Evolutionary conservation across 179 eudicot genomes (phyloP), one percentile per base, ranked within the genome.

Genomic region (Actinidia chinensis): DNA sequence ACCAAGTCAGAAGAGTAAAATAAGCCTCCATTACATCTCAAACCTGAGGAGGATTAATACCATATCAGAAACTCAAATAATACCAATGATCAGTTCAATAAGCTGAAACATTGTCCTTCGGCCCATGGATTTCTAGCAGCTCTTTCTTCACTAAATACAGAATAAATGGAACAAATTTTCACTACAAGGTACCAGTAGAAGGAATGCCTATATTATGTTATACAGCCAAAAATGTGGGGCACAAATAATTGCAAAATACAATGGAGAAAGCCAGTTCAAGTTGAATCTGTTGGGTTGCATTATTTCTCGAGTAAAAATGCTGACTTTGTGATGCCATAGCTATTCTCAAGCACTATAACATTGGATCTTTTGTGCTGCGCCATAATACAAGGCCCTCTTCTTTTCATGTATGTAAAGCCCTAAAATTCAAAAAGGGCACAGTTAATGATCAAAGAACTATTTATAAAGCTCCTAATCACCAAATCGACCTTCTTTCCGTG

Each of bases 401-500:
- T 33, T 51, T 66, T 68, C 71, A 50, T 11, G 52, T 20, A 66
- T 42, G 10, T 43, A 59, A 20, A 50, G 40, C 40, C 36, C 4
- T 17, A 61, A 28, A 12, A 22, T 36, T 76, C 23, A 66, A 52
- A 28, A 72, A 2, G 15, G 46, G 59, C 6, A 18, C 22, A 40
- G 33, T 3, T 75, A 47, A 47, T 22, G 42, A 20, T 22, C 42
- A 48, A 5, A 59, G 59, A 70, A 76, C 59, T 65, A 70, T 64
- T 55, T 8, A 20, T 22, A 47, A 28, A 66, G 63, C n/a, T 69
- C 50, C 78, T 80, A 80, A 50, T 47, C 33, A 65, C 76, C 88
- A 76, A 86, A 81, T 65, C 94, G 93, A 25, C 99, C 98, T 78
- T 84, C 90, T 84, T 88, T 94, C 83, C 99, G 85, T 55, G 90